Evolutionary conservation across 768 basidiomycete genomes (phyloP).

Genomic region (Cantharellus anzutake): DNA sequence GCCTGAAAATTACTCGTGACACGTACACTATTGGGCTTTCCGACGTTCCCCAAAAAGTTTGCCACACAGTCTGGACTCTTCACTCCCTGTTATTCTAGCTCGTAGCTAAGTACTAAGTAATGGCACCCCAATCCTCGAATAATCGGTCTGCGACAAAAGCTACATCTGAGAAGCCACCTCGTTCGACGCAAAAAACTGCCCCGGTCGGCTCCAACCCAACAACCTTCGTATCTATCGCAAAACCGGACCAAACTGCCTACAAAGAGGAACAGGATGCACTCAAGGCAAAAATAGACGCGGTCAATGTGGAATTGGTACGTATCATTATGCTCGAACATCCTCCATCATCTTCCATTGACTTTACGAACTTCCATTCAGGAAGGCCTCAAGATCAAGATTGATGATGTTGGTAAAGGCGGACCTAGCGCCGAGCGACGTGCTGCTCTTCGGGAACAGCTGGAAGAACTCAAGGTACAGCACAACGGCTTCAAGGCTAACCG

Average conservation of each 20-base stretch:
- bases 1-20: neutral
- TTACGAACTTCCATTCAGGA: slow-evolving; percentile 23
- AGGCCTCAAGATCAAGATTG: slow-evolving; percentile 58
- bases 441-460: slow-evolving; percentile 62
- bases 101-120: neutral
- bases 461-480: slow-evolving; percentile 59
- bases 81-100: neutral
- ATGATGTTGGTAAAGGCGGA: slow-evolving; percentile 33
- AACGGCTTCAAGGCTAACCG: slow-evolving; percentile 53
- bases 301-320: slow-evolving; percentile 68
- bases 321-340: no score
- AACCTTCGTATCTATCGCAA: slow-evolving; percentile 22
- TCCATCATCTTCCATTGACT: neutral
- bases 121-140: neutral
- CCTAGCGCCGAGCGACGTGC: slow-evolving; percentile 52
- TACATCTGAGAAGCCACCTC: neutral
- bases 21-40: neutral
- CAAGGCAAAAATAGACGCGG: slow-evolving; percentile 63
- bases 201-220: slow-evolving; percentile 11
- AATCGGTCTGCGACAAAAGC: neutral
- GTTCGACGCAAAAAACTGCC: neutral
- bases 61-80: neutral
- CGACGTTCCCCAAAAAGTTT: neutral
- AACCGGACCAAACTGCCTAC: slow-evolving; percentile 71
- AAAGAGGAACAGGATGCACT: slow-evolving; percentile 72